Percentiles rank a stretch among this genome's conserved stretches.
These are phyloP conservation scores for Phaeophleospora eucalypticola DNA, from an alignment of 2,329 filamentous ascomycete species.

Conservation along the genomic window DNA sequence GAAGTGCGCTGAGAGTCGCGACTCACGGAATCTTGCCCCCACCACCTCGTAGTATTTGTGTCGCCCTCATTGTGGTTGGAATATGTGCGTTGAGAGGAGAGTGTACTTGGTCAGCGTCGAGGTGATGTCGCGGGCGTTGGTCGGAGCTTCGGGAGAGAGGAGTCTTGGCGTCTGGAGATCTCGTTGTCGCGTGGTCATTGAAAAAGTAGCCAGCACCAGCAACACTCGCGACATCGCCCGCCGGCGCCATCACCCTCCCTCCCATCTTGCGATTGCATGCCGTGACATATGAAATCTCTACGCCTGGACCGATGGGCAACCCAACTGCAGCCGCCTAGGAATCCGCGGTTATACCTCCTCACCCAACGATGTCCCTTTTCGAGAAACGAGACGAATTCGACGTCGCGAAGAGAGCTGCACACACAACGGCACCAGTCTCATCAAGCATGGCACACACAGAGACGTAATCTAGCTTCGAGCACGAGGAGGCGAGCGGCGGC, in stretches of 20 bases:
- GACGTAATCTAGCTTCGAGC: conserved; percentile 5
- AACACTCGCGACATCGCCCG: conserved; percentile 3
- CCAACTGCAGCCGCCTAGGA: conserved; percentile 54
- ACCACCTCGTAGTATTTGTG: conserved; percentile 55
- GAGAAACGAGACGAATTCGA: conserved; percentile 8
- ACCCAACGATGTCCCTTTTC: conserved; percentile 23
- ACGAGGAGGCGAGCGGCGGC: conserved; percentile 16
- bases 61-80: conserved; percentile 27
- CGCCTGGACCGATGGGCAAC: conserved; percentile 57
- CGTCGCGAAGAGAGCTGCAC: conserved; percentile 17
- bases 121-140: conserved; percentile 16
- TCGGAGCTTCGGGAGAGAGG: conserved; percentile 7
- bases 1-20: neutral
- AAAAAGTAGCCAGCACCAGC: conserved; percentile 9
- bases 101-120: conserved; percentile 9
- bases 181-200: neutral
- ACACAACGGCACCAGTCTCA: conserved; percentile 16
- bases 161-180: neutral
- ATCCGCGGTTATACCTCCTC: conserved; percentile 39
- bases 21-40: conserved; percentile 71
- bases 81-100: conserved; percentile 5
- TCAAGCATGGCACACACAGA: conserved; percentile 17
- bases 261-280: conserved; percentile 6
- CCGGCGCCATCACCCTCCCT: conserved; percentile 2
- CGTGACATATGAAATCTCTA: conserved; percentile 42